Conservation (phyloP, 2,329 filamentous ascomycete species). For the Pestalotiopsis sp. region DNA sequence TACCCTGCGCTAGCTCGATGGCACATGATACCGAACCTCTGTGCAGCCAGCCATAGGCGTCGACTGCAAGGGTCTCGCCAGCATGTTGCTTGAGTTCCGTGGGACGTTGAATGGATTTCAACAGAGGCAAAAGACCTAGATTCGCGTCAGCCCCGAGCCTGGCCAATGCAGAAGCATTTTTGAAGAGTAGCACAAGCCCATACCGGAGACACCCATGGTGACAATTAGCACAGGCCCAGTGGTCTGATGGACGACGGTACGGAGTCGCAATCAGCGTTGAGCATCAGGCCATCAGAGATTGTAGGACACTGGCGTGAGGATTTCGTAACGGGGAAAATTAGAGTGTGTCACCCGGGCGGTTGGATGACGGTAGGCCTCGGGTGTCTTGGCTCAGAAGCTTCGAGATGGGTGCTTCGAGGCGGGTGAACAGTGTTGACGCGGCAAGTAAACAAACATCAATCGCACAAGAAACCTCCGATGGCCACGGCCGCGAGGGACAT, state of each 20-base stretch:
- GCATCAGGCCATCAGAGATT: not conserved
- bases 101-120: conserved; percentile 95
- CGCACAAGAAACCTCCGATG: not conserved
- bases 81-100: conserved; percentile 83
- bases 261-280: not conserved
- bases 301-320: not conserved
- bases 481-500: too few relatives aligned
- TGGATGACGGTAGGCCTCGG: not conserved
- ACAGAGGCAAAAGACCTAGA: conserved; percentile 80
- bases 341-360: not conserved
- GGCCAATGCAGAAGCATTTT: not conserved
- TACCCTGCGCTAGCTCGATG: conserved; percentile 84
- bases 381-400: not conserved
- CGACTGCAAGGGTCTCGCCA: conserved; percentile 89
- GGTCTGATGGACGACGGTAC: not conserved
- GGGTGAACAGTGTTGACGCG: not conserved
- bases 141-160: conserved; percentile 20
- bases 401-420: not conserved
- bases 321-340: not conserved
- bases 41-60: conserved; percentile 98
- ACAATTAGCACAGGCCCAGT: not conserved
- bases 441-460: not conserved
- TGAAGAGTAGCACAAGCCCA: not conserved
- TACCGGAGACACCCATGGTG: conserved; percentile 11
- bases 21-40: conserved; percentile 89